Evolutionary conservation across 2,329 filamentous ascomycete genomes (phyloP).

Genomic region (Penicillium sp.): DNA sequence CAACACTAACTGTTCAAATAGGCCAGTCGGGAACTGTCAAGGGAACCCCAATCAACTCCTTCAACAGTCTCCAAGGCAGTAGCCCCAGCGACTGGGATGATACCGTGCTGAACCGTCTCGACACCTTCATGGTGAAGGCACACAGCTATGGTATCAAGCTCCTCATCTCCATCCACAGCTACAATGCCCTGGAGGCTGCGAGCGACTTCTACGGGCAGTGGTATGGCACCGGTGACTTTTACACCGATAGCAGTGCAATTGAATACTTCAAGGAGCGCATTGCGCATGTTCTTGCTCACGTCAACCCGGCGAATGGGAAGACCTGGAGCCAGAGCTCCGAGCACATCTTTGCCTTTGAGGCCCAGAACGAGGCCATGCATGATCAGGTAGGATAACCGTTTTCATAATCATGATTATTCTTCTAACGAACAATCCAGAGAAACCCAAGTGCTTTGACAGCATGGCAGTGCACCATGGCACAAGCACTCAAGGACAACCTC

Average conservation of each 20-base stretch:
- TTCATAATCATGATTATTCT: neutral
- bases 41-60: conserved; percentile 1
- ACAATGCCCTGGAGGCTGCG: neutral
- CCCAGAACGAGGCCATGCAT: conserved; percentile 8
- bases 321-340: conserved; percentile 3
- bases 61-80: conserved; percentile 5
- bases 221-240: conserved; percentile 9
- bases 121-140: conserved; percentile 3
- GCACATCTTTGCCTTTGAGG: conserved; percentile 6
- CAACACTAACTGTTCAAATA: neutral
- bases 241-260: conserved; percentile 3
- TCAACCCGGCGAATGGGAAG: conserved; percentile 2
- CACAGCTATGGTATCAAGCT: conserved; percentile 5
- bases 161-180: conserved; percentile 5
- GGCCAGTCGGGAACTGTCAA: neutral
- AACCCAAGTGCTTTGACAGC: conserved; percentile 1
- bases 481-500: conserved; percentile 2
- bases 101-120: conserved; percentile 3
- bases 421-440: neutral
- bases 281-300: conserved; percentile 2
- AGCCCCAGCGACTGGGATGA: neutral
- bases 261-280: conserved; percentile 3
- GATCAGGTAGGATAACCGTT: neutral
- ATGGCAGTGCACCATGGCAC: conserved; percentile 8
- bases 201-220: conserved; percentile 3